Percentiles rank a stretch among this genome's conserved stretches.
These are phyloP conservation scores for Fistulinella cinereoalba DNA, from an alignment of 1,284 basidiomycete species.

Conservation along the genomic window DNA sequence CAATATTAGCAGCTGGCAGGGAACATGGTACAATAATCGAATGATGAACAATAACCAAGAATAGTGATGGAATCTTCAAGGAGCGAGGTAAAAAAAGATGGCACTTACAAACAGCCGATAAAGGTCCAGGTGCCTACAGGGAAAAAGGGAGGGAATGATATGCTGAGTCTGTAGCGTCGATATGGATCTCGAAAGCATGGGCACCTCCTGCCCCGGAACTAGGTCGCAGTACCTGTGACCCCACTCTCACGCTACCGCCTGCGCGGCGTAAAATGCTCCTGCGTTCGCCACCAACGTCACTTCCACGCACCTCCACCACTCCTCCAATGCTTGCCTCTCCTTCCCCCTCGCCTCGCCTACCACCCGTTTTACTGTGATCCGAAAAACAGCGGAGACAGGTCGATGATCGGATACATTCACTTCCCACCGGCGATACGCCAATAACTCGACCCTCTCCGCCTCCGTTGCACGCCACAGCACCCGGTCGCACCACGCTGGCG, in stretches of 20 bases:
- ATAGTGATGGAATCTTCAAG: no score
- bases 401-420: constrained; percentile 83
- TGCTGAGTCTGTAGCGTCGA: no score
- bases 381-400: constrained; percentile 80
- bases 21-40: no score
- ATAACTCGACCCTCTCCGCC: constrained; percentile 52
- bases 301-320: constrained; percentile 61
- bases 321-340: constrained; percentile 54
- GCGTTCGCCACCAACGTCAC: constrained; percentile 49
- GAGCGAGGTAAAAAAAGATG: no score
- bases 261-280: constrained; percentile 51
- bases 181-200: no score
- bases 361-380: constrained; percentile 70
- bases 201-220: no score
- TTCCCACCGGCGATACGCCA: constrained; percentile 79
- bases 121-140: no score
- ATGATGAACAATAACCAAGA: no score
- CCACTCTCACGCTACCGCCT: constrained; percentile 29
- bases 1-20: no score
- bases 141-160: no score
- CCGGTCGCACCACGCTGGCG: constrained; percentile 96
- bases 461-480: constrained; percentile 78
- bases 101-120: no score
- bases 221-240: no score
- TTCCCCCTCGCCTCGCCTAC: constrained; percentile 53